Evolutionary conservation across 2,329 filamentous ascomycete species (phyloP), one percentile per base, ranked within the genome.

Genomic region (Lizonia empirigonia): DNA sequence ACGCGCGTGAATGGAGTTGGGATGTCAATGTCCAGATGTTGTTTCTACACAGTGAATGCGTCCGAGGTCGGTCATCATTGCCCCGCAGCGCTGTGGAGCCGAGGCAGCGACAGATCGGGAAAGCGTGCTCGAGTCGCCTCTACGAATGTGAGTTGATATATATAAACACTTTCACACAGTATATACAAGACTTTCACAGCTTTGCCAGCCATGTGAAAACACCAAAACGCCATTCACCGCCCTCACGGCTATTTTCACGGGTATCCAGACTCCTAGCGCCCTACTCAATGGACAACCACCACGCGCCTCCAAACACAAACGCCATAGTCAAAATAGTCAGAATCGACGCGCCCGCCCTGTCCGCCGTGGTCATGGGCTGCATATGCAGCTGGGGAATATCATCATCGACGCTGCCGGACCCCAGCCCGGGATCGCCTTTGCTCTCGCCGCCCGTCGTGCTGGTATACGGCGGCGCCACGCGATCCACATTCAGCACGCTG

Each of bases 371-470:
- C 8, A 74, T 35, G 1, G 44, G 38, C 8, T 56, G 13, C n/a
- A 55, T 58, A 7, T 58, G 52, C n/a, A 71, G 65, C 7, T 61
- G 4, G 1, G 49, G 49, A 3, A 55, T 49, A 7, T 44, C 45
- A 52, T 63, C 13, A 52, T 60, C 63, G 12, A 64, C 65, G 24
- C 51, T 53, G 72, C 68, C 68, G 6, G 73, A 68, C 36, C 74
- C 74, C 9, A 73, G 64, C 2, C 50, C 70, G 0, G 74, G 70
- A 58, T 83, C 70, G 3, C 80, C 79, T 40, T 71, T 45, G 38
- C 73, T 78, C 7, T 78, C 81, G 16, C 80, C 81, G 13, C 82
- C 82, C 2, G 78, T 82, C 0, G 63, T 58, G 35, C 78, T 77
- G 5, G 74, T 77, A 3, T 82, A 70, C 7, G 79, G 79, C 7